These are phyloP conservation scores for Urostyla sp. DNA, from an alignment of 73 alveolate genomes.

Conservation along the genomic window DNA sequence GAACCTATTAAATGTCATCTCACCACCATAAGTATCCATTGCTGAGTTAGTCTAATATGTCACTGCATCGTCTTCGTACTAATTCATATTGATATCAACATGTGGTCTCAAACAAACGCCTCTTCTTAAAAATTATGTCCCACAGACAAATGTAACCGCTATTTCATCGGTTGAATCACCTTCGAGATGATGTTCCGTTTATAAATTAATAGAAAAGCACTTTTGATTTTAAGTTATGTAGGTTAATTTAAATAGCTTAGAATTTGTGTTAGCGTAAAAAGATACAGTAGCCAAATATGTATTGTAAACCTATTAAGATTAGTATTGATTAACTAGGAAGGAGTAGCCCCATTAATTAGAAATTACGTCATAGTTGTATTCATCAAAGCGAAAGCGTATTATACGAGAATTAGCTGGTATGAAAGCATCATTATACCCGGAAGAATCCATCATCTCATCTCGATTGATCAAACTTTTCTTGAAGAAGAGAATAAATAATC, in stretches of 20 bases:
- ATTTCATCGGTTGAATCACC: not conserved
- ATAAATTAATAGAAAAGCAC: conserved; percentile 1
- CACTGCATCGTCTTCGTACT: too few relatives aligned
- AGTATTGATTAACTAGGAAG: conserved; percentile 1
- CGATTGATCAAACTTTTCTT: not conserved
- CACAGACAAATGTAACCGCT: conserved; percentile 51
- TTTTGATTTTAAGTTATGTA: conserved; percentile 12
- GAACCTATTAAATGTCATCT: too few relatives aligned
- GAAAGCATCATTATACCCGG: not conserved
- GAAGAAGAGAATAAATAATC: not conserved
- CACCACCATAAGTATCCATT: too few relatives aligned
- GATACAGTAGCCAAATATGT: conserved; percentile 44
- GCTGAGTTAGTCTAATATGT: too few relatives aligned
- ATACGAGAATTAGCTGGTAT: conserved; percentile 3
- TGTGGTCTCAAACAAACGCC: conserved; percentile 50
- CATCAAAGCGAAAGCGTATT: not conserved
- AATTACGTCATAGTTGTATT: conserved; percentile 11
- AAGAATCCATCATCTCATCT: not conserved
- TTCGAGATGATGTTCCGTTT: conserved; percentile 11
- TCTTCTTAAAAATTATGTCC: not conserved
- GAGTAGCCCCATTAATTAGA: conserved; percentile 32
- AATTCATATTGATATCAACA: conserved; percentile 6
- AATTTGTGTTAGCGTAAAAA: conserved; percentile 1
- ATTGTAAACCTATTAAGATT: not conserved
- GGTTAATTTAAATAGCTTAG: conserved; percentile 25